Evolutionary conservation across 202 grass and related monocot species (phyloP).

Genomic region (Setaria italica): DNA sequence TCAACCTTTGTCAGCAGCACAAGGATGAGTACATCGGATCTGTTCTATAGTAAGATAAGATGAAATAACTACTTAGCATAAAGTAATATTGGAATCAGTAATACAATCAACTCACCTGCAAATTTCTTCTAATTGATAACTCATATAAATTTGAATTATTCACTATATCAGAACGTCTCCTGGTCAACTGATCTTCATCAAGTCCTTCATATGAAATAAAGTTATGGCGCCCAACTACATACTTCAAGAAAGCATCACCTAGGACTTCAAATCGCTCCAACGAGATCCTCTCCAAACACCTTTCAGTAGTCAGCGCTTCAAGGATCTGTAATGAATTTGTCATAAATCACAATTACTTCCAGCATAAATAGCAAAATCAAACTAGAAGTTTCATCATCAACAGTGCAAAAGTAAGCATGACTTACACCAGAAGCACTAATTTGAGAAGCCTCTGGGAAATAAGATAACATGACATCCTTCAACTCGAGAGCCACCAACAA

Average conservation of each 20-base stretch:
- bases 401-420: conserved; percentile 34
- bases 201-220: conserved; percentile 81
- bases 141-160: conserved; percentile 91
- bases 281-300: conserved; percentile 90
- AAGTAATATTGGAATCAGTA: conserved; percentile 42
- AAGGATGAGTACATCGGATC: conserved; percentile 26
- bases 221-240: conserved; percentile 76
- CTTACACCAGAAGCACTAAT: conserved; percentile 77
- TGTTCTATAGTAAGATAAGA: conserved; percentile 23
- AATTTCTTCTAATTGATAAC: conserved; percentile 75
- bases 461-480: conserved; percentile 80
- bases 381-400: conserved; percentile 35
- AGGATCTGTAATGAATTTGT: conserved; percentile 72
- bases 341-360: conserved; percentile 36
- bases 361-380: conserved; percentile 23
- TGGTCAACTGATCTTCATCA: conserved; percentile 92
- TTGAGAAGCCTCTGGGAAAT: conserved; percentile 85
- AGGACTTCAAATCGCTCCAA: conserved; percentile 95
- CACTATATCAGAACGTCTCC: conserved; percentile 75
- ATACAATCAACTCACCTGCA: conserved; percentile 70
- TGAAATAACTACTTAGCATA: conserved; percentile 20
- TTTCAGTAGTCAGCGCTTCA: conserved; percentile 95
- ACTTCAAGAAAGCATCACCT: conserved; percentile 97
- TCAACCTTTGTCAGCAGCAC: conserved; percentile 23
- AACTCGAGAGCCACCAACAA: conserved; percentile 93